Evolutionary conservation across 2,329 filamentous ascomycete genomes (phyloP).

Genomic region (Colletotrichum incanum): DNA sequence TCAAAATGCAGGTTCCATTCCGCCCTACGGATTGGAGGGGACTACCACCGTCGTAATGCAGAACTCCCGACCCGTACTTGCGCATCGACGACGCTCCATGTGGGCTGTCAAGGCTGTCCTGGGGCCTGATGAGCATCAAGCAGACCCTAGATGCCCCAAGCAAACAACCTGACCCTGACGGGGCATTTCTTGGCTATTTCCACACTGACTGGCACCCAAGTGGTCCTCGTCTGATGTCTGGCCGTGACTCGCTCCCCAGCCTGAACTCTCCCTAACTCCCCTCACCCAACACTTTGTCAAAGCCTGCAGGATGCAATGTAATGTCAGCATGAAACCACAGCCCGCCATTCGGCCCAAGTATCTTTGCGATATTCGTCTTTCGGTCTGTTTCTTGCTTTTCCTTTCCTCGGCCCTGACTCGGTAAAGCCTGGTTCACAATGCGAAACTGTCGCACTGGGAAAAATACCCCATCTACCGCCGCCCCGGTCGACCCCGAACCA

Average conservation of each 20-base stretch:
- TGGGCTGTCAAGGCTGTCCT: not conserved
- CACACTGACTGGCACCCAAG: not conserved
- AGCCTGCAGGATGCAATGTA: constrained; percentile 35
- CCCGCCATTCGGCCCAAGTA: constrained; percentile 25
- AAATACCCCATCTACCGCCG: not conserved
- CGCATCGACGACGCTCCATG: not conserved
- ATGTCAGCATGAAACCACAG: constrained; percentile 37
- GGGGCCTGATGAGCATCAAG: not conserved
- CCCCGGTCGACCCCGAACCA: constrained; percentile 4
- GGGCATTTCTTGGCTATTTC: constrained; percentile 5
- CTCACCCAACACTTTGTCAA: not conserved
- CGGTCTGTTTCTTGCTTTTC: not conserved
- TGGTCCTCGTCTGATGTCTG: constrained; percentile 14
- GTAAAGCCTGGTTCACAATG: not conserved
- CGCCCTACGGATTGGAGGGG: not conserved
- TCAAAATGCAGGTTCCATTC: constrained; percentile 13
- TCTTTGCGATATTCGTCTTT: not conserved
- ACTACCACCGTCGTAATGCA: constrained; percentile 16
- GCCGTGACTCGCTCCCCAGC: not conserved
- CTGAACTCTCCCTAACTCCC: not conserved
- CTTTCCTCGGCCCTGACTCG: constrained; percentile 1
- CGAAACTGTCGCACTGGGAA: not conserved
- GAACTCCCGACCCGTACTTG: not conserved
- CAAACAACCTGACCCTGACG: not conserved
- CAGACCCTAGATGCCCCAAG: not conserved